Conservation (phyloP, 2,329 filamentous ascomycete species). For the Xylaria digitata region DNA sequence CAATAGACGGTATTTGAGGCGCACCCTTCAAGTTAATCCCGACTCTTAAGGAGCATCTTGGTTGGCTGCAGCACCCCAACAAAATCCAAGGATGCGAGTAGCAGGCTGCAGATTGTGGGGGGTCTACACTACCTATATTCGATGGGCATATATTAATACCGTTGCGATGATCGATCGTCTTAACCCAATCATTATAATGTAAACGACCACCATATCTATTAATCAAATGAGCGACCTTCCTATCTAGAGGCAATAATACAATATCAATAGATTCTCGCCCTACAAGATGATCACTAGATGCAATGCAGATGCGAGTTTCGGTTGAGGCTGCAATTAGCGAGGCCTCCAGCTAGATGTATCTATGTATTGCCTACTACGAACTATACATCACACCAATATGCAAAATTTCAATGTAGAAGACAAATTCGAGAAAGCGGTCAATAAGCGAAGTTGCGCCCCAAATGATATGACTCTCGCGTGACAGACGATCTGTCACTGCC, state of each 20-base stretch:
- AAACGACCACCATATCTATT: background rate
- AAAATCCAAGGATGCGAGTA: constrained; percentile 4
- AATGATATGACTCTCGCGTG: background rate
- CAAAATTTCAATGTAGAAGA: background rate
- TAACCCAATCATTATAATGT: background rate
- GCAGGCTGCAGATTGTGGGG: background rate
- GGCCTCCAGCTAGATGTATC: background rate
- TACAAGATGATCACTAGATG: background rate
- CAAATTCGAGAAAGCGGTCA: constrained; percentile 1
- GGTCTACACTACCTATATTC: background rate
- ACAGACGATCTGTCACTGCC: constrained; percentile 13
- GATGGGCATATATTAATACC: constrained; percentile 11
- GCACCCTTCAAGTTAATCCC: constrained; percentile 23
- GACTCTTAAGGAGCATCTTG: background rate
- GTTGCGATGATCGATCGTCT: constrained; percentile 15
- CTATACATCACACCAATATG: background rate
- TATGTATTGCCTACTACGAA: background rate
- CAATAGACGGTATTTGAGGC: constrained; percentile 22
- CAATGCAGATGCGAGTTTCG: background rate
- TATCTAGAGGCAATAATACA: background rate
- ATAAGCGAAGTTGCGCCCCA: constrained; percentile 1
- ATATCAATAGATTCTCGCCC: background rate
- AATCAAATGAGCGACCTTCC: background rate
- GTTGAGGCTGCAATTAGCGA: background rate
- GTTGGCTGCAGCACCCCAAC: constrained; percentile 12